Evolutionary conservation across 2,329 filamentous ascomycete genomes (phyloP), one percentile per base, ranked within the genome.

Genomic region (Fusarium zealandicum): DNA sequence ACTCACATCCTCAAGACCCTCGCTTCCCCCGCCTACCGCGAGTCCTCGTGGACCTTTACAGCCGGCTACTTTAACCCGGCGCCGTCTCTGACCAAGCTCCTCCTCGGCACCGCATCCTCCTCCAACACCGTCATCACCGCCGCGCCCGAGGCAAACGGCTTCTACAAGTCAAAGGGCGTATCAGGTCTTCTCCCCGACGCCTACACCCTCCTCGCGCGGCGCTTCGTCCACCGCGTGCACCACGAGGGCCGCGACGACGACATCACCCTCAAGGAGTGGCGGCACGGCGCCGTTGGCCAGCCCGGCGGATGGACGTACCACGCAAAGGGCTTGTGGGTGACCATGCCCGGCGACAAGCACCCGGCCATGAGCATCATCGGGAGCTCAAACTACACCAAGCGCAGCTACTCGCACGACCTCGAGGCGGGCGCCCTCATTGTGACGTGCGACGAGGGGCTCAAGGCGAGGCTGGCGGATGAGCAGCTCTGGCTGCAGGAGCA

Each of bases 61-160:
- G 95, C 95, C 0, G 95, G 95, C 45, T 99, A 99, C 77, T 99
- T 99, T 78, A 99, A 99, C 77, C 96, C 96, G 50, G 92, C 92
- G 6, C 89, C 92, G 0, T 86, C 88, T 4, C 84, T 98, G 16
- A 93, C 90, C 3, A 84, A 87, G 32, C 83, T 96, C 1, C 80
- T 99, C 0, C 85, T 99, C 27, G 80, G 82, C 6, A 92, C 91
- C 1, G 83, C 86, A 1, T 89, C 88, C 0, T 74, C 76, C 1
- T 81, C 80, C 35, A 95, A 92, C 56, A 93, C 89, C 0, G 90
- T 99, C 17, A 88, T 99, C 48, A 97, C 95, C 0, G 95, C 95
- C 2, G 92, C 92, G 1, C 95, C 93, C 0, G 88, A 91, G 74
- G 95, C 95, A 1, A 99, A 99, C 73, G 95, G 95, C 6, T 99